These are phyloP conservation scores for Stephanodiscus minutulus DNA, from an alignment of 108 stramenopile genomes.

Conservation along the genomic window DNA sequence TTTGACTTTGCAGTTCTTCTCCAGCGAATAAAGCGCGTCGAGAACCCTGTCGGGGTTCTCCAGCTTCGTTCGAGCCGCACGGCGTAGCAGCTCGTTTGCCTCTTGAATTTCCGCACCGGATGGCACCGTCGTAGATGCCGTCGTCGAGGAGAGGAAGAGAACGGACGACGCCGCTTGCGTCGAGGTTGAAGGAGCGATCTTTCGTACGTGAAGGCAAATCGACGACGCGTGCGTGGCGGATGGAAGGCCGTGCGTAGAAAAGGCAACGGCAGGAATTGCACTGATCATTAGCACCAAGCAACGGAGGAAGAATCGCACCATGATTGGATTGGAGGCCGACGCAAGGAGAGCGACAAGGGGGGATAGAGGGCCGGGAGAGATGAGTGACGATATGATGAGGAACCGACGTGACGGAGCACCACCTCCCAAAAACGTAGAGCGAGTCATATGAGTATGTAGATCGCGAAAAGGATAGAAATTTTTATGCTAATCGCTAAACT, in stretches of 20 bases:
- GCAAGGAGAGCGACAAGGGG: too few relatives aligned
- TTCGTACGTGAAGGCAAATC: constrained; percentile 6
- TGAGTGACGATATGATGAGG: too few relatives aligned
- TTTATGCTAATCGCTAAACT: too few relatives aligned
- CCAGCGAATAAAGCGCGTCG: constrained; percentile 62
- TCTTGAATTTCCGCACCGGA: constrained; percentile 50
- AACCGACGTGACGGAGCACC: too few relatives aligned
- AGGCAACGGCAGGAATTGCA: neutral
- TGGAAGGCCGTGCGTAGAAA: neutral
- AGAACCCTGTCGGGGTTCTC: constrained; percentile 78
- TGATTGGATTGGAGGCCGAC: too few relatives aligned
- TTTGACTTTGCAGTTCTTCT: constrained; percentile 69
- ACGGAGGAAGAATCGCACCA: constrained; percentile 8
- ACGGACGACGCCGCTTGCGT: constrained; percentile 1
- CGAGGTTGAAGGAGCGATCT: neutral
- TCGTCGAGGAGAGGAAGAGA: neutral
- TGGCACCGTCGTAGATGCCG: constrained; percentile 15
- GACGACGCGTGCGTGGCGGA: neutral
- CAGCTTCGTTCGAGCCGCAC: constrained; percentile 79
- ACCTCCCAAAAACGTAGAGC: too few relatives aligned
- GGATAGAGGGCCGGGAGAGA: too few relatives aligned
- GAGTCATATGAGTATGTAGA: too few relatives aligned
- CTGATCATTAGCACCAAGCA: neutral
- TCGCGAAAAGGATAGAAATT: too few relatives aligned
- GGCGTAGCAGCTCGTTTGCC: constrained; percentile 52